Evolutionary conservation across 176 grass and related monocot species (phyloP).

Genomic region (Aegilops tauschii): DNA sequence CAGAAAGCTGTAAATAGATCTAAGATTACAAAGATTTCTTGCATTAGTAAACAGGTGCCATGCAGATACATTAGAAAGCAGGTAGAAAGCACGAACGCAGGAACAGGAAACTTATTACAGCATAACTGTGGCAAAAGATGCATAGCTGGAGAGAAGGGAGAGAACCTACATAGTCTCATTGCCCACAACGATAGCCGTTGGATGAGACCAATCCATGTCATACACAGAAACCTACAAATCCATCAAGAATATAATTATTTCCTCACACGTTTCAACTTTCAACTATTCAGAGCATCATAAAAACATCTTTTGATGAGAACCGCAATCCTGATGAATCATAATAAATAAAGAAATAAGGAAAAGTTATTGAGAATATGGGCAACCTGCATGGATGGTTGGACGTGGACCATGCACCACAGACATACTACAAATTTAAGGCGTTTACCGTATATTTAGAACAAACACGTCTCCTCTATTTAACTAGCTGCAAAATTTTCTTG

Average conservation of each 20-base stretch:
- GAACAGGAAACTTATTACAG: not conserved
- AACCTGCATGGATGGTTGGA: not conserved
- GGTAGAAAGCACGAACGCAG: not conserved
- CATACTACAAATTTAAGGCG: not conserved
- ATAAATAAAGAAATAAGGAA: not conserved
- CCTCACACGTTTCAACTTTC: not conserved
- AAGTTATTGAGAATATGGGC: not conserved
- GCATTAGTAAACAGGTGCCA: not conserved
- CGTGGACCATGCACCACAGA: not conserved
- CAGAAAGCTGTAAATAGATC: not conserved
- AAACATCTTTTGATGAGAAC: conserved; percentile 9
- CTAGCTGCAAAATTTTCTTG: not conserved
- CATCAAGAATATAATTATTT: conserved; percentile 26
- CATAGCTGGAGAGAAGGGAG: conserved; percentile 17
- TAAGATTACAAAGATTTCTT: not conserved
- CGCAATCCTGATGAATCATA: conserved; percentile 15
- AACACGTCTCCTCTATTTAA: not conserved
- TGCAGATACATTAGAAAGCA: not conserved
- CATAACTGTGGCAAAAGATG: conserved; percentile 6
- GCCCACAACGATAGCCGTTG: conserved; percentile 94
- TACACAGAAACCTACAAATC: conserved; percentile 76
- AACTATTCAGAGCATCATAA: not conserved
- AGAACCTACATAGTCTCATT: conserved; percentile 75
- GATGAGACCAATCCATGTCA: conserved; percentile 97
- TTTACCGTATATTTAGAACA: not conserved